Evolutionary conservation across 768 basidiomycete genomes (phyloP).

Genomic region (Holtermanniella nyarrowii): DNA sequence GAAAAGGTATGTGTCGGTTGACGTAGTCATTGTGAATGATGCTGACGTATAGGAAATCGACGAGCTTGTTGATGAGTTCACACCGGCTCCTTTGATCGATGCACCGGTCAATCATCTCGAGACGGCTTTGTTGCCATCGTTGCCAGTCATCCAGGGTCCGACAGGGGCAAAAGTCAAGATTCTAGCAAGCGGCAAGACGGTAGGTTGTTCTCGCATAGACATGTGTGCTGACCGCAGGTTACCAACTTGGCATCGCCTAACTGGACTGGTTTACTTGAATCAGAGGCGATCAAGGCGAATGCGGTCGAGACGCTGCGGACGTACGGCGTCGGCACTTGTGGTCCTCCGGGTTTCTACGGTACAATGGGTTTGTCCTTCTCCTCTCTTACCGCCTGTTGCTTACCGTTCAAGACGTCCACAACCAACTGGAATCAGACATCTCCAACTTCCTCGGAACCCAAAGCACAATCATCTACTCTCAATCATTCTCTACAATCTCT

Average conservation of each 20-base stretch:
- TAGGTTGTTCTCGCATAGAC: conserved; percentile 3
- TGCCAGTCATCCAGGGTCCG: conserved; percentile 69
- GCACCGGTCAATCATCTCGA: conserved; percentile 54
- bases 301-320: conserved; percentile 73
- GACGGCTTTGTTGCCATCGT: conserved; percentile 56
- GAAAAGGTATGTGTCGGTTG: conserved; percentile 72
- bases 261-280: conserved; percentile 79
- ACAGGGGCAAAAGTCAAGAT: conserved; percentile 77
- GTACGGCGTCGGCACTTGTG: conserved; percentile 90
- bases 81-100: conserved; percentile 65
- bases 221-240: conserved; percentile 43
- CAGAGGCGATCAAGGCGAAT: conserved; percentile 73
- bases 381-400: background rate
- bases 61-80: conserved; percentile 92
- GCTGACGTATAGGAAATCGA: conserved; percentile 65
- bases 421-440: conserved; percentile 75
- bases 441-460: conserved; percentile 85
- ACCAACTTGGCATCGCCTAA: conserved; percentile 83
- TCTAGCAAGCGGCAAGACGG: conserved; percentile 38
- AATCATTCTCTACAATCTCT: conserved; percentile 80
- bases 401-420: conserved; percentile 65
- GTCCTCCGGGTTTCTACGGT: conserved; percentile 94
- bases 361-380: conserved; percentile 59
- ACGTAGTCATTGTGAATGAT: conserved; percentile 2
- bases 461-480: conserved; percentile 81